Evolutionary conservation across 371 early-diverging fungal genomes (phyloP), one percentile per base, ranked within the genome.

Genomic region (Rhizopus sp.): DNA sequence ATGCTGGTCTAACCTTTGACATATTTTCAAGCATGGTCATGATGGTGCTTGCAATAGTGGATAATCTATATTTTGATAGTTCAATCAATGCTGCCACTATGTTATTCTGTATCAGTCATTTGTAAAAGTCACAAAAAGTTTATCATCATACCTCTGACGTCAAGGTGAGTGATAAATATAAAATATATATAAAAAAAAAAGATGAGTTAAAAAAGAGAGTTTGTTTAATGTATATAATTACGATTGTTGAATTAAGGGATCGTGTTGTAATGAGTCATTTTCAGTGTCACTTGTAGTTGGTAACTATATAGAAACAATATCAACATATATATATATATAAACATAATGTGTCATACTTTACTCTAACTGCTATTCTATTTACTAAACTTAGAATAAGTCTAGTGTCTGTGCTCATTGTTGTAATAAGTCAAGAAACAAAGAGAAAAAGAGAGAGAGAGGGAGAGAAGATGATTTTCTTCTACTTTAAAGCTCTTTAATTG

Each of bases 231-330:
- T 46, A 7, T 30, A 7, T 34, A 34, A 10, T 63, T 66, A 66
- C 66, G 79, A 82, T 64, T 84, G 84, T 50, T 80, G 75, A 45
- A 84, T 72, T 31, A 83, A 63, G 42, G 84, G 84, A 74, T 84
- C 84, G 47, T 70, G 62, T 58, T 84, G 82, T 55, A 81, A 66
- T n/a, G 68, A 62, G 34, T 82, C 83, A 16, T 81, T 56, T 32
- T 66, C 58, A 31, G 72, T 56, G n/a, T 80, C 78, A n/a, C 56
- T 72, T 49, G 78, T 75, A 49, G 63, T 73, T 16, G 84, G 76
- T 38, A 83, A 69, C 84, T 83, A 48, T 47, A 30, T 31, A 23
- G 8, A 31, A 32, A 13, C 13, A 37, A 17, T 31, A 41, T 55
- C 13, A 44, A 10, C 13, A 17, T n/a, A 37, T 10, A n/a, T 44